Percentiles rank a stretch among this genome's conserved stretches.
phyloP scores from a whole-genome alignment of 805 yeast species.

The Komagataella ulmi region DNA sequence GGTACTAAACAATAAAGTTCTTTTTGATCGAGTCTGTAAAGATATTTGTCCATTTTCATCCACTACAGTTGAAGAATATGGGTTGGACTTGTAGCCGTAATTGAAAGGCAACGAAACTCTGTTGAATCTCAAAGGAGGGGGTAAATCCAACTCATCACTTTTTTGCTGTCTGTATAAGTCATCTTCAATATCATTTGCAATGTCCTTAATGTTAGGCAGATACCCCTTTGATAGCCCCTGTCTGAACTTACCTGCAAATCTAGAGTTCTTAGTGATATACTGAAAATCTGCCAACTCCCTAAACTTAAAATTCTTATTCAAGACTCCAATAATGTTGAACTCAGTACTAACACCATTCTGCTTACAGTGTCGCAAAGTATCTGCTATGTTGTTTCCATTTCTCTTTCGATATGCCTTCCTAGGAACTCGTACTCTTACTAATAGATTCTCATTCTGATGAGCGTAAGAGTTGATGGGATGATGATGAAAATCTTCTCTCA shows the following conservation, averaged over 20 bases:
- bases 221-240: conserved; percentile 28
- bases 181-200: conserved; percentile 16
- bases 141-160: conserved; percentile 39
- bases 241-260: conserved; percentile 26
- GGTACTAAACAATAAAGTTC: conserved; percentile 38
- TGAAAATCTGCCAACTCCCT: conserved; percentile 88
- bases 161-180: conserved; percentile 5
- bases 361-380: conserved; percentile 25
- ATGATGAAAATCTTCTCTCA: neutral
- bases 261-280: conserved; percentile 43
- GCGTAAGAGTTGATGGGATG: neutral
- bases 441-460: neutral
- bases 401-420: conserved; percentile 18
- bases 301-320: conserved; percentile 60
- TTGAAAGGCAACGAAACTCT: conserved; percentile 63
- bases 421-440: neutral
- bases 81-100: conserved; percentile 68
- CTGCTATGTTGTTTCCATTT: conserved; percentile 27
- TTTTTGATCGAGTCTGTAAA: conserved; percentile 29
- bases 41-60: conserved; percentile 42
- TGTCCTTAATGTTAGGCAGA: conserved; percentile 23
- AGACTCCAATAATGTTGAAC: conserved; percentile 50
- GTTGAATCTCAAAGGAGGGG: conserved; percentile 83
- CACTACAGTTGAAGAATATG: conserved; percentile 29
- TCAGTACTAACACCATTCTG: conserved; percentile 17